Evolutionary conservation across 257 asterid species (phyloP).

Genomic region (Voacanga thouarsii): DNA sequence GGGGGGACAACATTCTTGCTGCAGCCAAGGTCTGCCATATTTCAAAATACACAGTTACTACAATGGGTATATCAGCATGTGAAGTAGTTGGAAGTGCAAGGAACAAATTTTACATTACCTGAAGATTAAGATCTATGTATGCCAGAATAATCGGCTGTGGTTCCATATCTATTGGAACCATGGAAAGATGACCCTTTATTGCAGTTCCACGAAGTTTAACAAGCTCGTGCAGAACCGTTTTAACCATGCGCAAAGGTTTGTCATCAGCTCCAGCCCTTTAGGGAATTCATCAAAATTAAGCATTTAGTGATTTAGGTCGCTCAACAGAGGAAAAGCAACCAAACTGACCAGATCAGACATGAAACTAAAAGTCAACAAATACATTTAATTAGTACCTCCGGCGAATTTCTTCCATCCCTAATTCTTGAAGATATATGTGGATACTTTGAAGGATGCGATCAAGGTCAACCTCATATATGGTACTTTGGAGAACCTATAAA

Average conservation of each 20-base stretch:
- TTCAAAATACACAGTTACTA: not conserved
- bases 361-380: not conserved
- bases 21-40: slow-evolving; percentile 92
- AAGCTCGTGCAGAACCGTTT: slow-evolving; percentile 97
- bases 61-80: not conserved
- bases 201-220: slow-evolving; percentile 99
- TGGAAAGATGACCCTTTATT: slow-evolving; percentile 94
- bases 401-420: slow-evolving; percentile 97
- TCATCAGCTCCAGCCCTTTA: slow-evolving; percentile 99
- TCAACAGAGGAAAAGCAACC: not conserved
- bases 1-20: slow-evolving; percentile 98
- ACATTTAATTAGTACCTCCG: slow-evolving; percentile 53
- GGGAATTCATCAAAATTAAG: slow-evolving; percentile 15
- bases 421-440: slow-evolving; percentile 88
- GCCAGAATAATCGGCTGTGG: slow-evolving; percentile 98
- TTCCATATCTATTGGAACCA: slow-evolving; percentile 97
- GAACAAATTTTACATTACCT: slow-evolving; percentile 41
- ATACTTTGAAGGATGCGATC: slow-evolving; percentile 96
- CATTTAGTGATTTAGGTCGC: not conserved
- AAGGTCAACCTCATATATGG: slow-evolving; percentile 88
- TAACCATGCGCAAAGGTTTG: slow-evolving; percentile 98
- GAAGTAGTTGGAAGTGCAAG: not conserved
- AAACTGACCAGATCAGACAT: slow-evolving; percentile 11
- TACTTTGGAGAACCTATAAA: slow-evolving; percentile 86
- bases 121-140: slow-evolving; percentile 96